Evolutionary conservation across 2,329 filamentous ascomycete genomes (phyloP).

Genomic region (Drechslerella dactyloides): DNA sequence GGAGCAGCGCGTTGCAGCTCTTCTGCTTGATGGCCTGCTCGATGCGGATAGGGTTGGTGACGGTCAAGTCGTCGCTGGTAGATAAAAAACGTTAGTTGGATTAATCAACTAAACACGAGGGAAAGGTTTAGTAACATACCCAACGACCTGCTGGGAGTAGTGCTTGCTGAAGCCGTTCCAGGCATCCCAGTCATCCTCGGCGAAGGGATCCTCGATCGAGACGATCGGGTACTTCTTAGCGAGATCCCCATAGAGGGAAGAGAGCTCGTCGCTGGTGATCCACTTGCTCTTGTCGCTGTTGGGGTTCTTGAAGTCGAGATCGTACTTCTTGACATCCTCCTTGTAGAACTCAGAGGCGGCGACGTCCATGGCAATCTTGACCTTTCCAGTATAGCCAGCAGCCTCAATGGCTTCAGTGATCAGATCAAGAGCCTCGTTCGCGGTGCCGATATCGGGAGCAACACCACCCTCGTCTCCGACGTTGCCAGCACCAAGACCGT

Average conservation of each 20-base stretch:
- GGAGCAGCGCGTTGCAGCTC: conserved; percentile 95
- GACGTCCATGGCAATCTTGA: conserved; percentile 99
- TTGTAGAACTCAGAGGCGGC: conserved; percentile 99
- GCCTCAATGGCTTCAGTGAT: conserved; percentile 93
- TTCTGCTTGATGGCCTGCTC: conserved; percentile 99
- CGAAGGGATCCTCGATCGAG: conserved; percentile 98
- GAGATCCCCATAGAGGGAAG: conserved; percentile 85
- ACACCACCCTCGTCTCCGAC: conserved; percentile 99
- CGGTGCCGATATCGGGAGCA: conserved; percentile 95
- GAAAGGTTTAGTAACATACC: conserved; percentile 57
- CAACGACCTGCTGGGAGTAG: conserved; percentile 96
- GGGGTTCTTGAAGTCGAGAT: conserved; percentile 99
- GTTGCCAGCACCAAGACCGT: conserved; percentile 97
- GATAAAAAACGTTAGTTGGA: conserved; percentile 7
- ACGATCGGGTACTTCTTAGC: conserved; percentile 97
- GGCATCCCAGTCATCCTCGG: conserved; percentile 99
- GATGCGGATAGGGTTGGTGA: conserved; percentile 98
- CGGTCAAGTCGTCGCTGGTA: conserved; percentile 86
- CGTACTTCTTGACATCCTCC: conserved; percentile 96
- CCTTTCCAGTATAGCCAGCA: conserved; percentile 92
- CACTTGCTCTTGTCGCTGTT: conserved; percentile 95
- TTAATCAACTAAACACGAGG: neutral
- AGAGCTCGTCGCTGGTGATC: conserved; percentile 98
- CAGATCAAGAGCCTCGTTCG: conserved; percentile 94
- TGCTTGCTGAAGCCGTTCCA: conserved; percentile 99